A percentile compares a stretch with the other conserved stretches of the same genome.
Conservation (phyloP, 176 grass and related monocot genomes). For the Aegilops longissima region DNA sequence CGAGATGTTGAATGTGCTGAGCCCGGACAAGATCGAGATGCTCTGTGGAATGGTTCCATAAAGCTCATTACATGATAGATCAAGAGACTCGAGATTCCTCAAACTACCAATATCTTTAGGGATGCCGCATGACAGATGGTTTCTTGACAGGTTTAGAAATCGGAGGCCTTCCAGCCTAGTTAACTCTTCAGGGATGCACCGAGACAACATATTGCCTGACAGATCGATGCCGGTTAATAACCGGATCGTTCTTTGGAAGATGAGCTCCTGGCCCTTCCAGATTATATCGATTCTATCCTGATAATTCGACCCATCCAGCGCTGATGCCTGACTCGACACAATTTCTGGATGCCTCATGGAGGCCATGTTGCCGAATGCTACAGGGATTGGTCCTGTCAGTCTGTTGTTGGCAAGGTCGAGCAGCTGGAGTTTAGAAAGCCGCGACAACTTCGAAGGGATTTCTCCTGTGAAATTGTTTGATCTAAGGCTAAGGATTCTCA, state of each 20-base stretch:
- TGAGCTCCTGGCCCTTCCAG: slow-evolving; percentile 55
- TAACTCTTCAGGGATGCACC: slow-evolving; percentile 55
- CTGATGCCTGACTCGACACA: not conserved
- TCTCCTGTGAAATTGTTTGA: slow-evolving; percentile 52
- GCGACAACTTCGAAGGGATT: slow-evolving; percentile 40
- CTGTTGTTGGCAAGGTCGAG: slow-evolving; percentile 59
- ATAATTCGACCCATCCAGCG: slow-evolving; percentile 25
- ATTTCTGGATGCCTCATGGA: slow-evolving; percentile 45
- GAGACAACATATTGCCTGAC: slow-evolving; percentile 46
- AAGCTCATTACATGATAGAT: slow-evolving; percentile 55
- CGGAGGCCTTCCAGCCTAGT: slow-evolving; percentile 44
- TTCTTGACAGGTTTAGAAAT: slow-evolving; percentile 69
- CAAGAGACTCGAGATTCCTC: slow-evolving; percentile 39
- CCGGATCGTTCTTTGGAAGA: slow-evolving; percentile 44
- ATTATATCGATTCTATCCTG: slow-evolving; percentile 60
- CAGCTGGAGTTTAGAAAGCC: slow-evolving; percentile 52
- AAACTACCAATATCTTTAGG: slow-evolving; percentile 45
- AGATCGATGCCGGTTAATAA: slow-evolving; percentile 58
- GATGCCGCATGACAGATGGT: slow-evolving; percentile 42
- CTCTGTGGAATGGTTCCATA: slow-evolving; percentile 47
- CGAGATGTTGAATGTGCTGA: slow-evolving; percentile 48
- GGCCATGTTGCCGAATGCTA: slow-evolving; percentile 42
- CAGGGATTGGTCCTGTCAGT: slow-evolving; percentile 51
- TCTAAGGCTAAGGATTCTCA: slow-evolving; percentile 58
- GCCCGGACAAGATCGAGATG: not conserved